Base-by-base conservation (phyloP, 2,329 filamentous ascomycete genomes). In the Calonectria pseudoturangicola region DNA sequence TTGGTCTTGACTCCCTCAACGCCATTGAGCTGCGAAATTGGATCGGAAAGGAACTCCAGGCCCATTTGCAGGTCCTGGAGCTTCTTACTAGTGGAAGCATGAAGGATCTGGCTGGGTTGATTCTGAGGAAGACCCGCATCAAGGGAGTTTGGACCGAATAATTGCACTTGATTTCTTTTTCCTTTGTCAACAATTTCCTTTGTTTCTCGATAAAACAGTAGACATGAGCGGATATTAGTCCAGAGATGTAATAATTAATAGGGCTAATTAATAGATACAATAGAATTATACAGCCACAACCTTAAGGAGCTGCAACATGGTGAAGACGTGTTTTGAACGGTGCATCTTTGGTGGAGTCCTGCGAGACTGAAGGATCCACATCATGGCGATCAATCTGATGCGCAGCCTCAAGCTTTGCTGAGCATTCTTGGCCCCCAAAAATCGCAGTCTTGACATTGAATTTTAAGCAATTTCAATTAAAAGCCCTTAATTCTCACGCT, bases 61-160 rank as follows among this genome's bases (percentile, higher is more conserved):
- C 73, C 3, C 78, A 87, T 68, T 76, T 90, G 77, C 88, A 91
- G 80, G 88, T 91, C 0, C 79, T 91, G 72, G 89, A 91, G 77
- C 79, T 91, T 72, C 80, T 91, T 45, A 88, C 86, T 7, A 89
- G 87, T 75, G 88, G 88, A 2, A 86, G 84, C 25, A 56, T 81
- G 51, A 58, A 50, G 1, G 79, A 81, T 62, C 47, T 81, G 66
- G 74, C 78, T 18, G 72, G 50, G 4, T 43, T 80, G 41, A 75
- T 81, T 18, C 66, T 82, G 60, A 77, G 75, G 41, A 82, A 82
- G 73, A 77, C 75, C 9, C 68, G 62, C 28, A 62, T 71, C 43
- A 71, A 64, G 60, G 68, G 68, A 15, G 48, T 51, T 36, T 71
- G 62, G 68, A 30, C 66, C 2, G 33, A 47, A 25, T 43, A 60